These are phyloP conservation scores for Austroboletus niveus DNA, from an alignment of 1,284 basidiomycete genomes.

Conservation along the genomic window DNA sequence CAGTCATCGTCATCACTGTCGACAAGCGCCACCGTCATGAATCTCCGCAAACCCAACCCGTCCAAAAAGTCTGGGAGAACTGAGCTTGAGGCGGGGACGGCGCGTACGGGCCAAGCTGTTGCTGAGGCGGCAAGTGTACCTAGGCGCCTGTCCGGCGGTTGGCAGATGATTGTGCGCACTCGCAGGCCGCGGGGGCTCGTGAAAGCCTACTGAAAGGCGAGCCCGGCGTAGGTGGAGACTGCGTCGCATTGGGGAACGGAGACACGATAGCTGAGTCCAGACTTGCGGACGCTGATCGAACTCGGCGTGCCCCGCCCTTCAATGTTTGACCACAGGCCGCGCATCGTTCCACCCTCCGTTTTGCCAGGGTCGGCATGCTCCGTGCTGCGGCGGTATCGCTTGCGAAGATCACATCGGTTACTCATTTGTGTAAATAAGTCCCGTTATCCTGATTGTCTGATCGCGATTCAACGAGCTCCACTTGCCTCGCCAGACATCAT, in stretches of 20 bases:
- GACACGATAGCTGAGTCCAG: conserved; percentile 77
- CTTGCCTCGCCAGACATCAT: too few species aligned
- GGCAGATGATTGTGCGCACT: conserved; percentile 51
- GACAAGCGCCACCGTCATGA: too few species aligned
- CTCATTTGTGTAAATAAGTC: too few species aligned
- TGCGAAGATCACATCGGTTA: too few species aligned
- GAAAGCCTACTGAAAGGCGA: conserved; percentile 30
- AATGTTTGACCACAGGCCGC: conserved; percentile 43
- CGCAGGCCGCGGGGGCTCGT: conserved; percentile 51
- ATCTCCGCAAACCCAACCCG: too few species aligned
- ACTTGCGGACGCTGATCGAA: conserved; percentile 50
- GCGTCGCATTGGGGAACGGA: conserved; percentile 83
- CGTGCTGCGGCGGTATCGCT: too few species aligned
- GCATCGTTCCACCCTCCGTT: conserved; percentile 93
- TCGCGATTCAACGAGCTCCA: too few species aligned
- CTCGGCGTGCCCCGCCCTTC: conserved; percentile 51
- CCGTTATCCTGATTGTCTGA: too few species aligned
- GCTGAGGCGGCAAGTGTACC: conserved; percentile 37
- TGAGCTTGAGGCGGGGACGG: conserved; percentile 20
- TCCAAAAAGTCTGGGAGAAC: too few species aligned
- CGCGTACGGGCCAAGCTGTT: conserved; percentile 37
- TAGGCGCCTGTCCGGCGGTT: conserved; percentile 16
- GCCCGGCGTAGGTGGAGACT: conserved; percentile 42
- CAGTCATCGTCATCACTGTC: too few species aligned
- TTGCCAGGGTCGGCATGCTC: conserved; percentile 35